Evolutionary conservation across 768 basidiomycete species (phyloP).

Genomic region (Rhodotorula kratochvilovae): DNA sequence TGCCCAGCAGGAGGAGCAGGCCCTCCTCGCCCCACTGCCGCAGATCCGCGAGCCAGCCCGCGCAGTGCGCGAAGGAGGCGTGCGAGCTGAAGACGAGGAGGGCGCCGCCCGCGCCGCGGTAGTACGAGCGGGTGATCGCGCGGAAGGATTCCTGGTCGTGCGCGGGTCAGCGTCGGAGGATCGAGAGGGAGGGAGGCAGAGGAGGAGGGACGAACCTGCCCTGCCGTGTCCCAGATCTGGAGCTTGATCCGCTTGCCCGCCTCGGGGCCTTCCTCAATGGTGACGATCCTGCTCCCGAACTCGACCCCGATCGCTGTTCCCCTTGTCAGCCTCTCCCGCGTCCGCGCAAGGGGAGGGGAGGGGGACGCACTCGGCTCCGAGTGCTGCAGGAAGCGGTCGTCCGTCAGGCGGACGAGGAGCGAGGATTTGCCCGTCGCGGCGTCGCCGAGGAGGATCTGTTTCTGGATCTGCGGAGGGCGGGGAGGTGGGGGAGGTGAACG

Average conservation of each 20-base stretch:
- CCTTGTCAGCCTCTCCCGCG: neutral
- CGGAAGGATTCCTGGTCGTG: conserved; percentile 37
- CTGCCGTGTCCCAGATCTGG: conserved; percentile 97
- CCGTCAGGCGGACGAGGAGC: conserved; percentile 34
- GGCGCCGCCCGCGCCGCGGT: conserved; percentile 71
- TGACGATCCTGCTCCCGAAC: conserved; percentile 85
- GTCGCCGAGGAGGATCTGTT: conserved; percentile 38
- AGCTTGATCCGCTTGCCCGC: conserved; percentile 27
- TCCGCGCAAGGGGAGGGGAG: too few species aligned
- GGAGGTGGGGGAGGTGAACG: neutral
- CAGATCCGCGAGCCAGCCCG: conserved; percentile 87
- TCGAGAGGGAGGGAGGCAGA: neutral
- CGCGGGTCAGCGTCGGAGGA: neutral
- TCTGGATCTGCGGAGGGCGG: conserved; percentile 28
- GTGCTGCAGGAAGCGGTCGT: conserved; percentile 33
- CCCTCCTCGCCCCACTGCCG: conserved; percentile 85
- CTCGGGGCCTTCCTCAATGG: conserved; percentile 53
- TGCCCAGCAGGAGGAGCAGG: conserved; percentile 59
- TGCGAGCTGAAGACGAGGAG: conserved; percentile 55
- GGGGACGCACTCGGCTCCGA: conserved; percentile 27
- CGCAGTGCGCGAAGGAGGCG: conserved; percentile 74
- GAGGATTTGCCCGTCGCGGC: conserved; percentile 27
- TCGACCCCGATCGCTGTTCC: conserved; percentile 83
- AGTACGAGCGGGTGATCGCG: conserved; percentile 56
- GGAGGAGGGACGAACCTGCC: conserved; percentile 79